Evolutionary conservation across 208 protist genomes (phyloP), one percentile per base, ranked within the genome.

Genomic region (Trypanosoma scelopori): DNA sequence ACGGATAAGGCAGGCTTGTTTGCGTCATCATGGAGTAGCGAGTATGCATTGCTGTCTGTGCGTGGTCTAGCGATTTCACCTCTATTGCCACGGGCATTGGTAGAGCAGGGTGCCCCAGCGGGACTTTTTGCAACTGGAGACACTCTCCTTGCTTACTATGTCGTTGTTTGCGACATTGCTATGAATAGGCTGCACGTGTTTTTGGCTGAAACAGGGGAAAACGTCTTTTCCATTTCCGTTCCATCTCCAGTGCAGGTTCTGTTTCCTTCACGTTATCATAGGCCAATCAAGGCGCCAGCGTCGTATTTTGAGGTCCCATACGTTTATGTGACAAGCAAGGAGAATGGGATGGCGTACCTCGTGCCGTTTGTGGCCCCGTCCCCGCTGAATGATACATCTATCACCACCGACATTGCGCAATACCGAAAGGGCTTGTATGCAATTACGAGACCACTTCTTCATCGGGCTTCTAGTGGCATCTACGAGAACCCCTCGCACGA

Each of bases 281-380:
- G 43, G n/a, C 47, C 59, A 0, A 35, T 60, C 28, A 55, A 37
- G 1, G 39, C 35, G 6, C 46, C 64, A 35, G 48, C 46, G 22
- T 57, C 58, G 16, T 72, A 78, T 57, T 86, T 85, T 63, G 78
- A 87, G 18, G 51, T 65, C 45, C 86, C 86, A 27, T 85, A 89
- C 74, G 70, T 95, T 22, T 95, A 92, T 79, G 85, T 93, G n/a
- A 91, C 89, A 27, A 93, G 84, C 69, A 91, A 91, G 61, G 86
- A 95, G n/a, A 84, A 93, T 48, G 86, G 82, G 25, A 85, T 92
- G 68, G 73, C 76, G 23, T 93, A 91, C 64, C 71, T 93, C 57
- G 78, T 93, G 20, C 89, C 77, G 55, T 87, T 95, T 58, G 55
- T 78, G 15, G 49, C 39, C 0, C 49, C 50, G n/a, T 45, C 76